These are phyloP conservation scores for Austroboletus niveus DNA, from an alignment of 1,284 basidiomycete genomes.

Conservation along the genomic window DNA sequence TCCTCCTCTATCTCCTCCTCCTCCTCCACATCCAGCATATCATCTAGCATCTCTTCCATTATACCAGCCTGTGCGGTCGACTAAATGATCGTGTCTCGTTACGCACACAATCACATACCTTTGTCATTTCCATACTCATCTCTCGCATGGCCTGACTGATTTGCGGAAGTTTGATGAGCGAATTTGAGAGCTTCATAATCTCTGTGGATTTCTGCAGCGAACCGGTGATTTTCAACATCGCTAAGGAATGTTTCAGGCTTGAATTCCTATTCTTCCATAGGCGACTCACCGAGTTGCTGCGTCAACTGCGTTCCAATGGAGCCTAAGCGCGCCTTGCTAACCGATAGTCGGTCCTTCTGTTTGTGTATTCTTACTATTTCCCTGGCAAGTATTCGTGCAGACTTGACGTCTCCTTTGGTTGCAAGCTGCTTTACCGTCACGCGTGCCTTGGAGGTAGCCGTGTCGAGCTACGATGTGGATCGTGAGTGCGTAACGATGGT, in stretches of 20 bases:
- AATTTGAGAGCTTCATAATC: constrained; percentile 98
- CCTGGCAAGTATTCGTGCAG: constrained; percentile 85
- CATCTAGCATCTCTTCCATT: constrained; percentile 92
- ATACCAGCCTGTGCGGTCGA: constrained; percentile 70
- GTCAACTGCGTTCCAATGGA: constrained; percentile 90
- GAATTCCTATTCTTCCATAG: neutral
- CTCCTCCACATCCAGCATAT: constrained; percentile 83
- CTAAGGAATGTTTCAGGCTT: constrained; percentile 41
- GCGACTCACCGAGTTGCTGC: constrained; percentile 87
- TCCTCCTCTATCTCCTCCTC: constrained; percentile 96
- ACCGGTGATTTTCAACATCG: constrained; percentile 97
- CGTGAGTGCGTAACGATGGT: constrained; percentile 12
- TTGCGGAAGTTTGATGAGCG: constrained; percentile 89
- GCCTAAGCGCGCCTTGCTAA: constrained; percentile 90
- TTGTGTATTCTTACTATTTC: constrained; percentile 96
- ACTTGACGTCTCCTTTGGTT: constrained; percentile 89
- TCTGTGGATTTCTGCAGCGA: constrained; percentile 96
- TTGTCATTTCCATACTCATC: constrained; percentile 99
- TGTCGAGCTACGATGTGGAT: constrained; percentile 64
- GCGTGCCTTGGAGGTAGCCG: constrained; percentile 79
- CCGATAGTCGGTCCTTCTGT: constrained; percentile 90
- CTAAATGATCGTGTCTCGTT: constrained; percentile 6
- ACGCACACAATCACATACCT: constrained; percentile 49
- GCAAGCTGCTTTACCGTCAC: constrained; percentile 88
- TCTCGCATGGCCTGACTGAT: constrained; percentile 92